These are phyloP conservation scores for Sclerotinia borealis DNA, from an alignment of 2,329 filamentous ascomycete species.

Conservation along the genomic window DNA sequence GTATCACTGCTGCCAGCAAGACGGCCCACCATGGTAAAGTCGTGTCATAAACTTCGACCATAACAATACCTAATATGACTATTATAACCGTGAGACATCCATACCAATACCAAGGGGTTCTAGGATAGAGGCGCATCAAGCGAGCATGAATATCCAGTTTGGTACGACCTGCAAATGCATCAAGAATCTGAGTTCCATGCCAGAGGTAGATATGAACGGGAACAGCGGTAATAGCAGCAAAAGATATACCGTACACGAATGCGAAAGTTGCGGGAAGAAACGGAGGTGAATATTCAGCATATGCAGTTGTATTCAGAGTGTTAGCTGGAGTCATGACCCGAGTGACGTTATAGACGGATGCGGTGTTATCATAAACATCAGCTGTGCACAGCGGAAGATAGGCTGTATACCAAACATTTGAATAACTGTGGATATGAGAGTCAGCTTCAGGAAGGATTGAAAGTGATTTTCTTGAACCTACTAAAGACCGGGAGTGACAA, in stretches of 20 bases:
- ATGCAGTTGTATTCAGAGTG: slow-evolving; percentile 57
- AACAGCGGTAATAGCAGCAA: slow-evolving; percentile 63
- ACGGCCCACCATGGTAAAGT: slow-evolving; percentile 50
- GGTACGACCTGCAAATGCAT: slow-evolving; percentile 21
- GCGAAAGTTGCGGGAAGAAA: slow-evolving; percentile 68
- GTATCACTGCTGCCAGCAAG: slow-evolving; percentile 40
- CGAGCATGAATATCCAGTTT: slow-evolving; percentile 47
- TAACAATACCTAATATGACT: slow-evolving; percentile 30
- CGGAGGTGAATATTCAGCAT: slow-evolving; percentile 64
- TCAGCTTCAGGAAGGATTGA: neutral
- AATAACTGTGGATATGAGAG: slow-evolving; percentile 39
- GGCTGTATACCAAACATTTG: slow-evolving; percentile 55
- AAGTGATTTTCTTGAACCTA: neutral
- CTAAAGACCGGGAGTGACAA: slow-evolving; percentile 53
- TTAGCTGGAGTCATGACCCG: slow-evolving; percentile 55
- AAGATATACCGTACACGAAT: slow-evolving; percentile 63
- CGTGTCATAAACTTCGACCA: slow-evolving; percentile 32
- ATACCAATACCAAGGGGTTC: slow-evolving; percentile 53
- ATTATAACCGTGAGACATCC: slow-evolving; percentile 30
- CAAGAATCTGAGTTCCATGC: slow-evolving; percentile 60
- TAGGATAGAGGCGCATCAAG: slow-evolving; percentile 50
- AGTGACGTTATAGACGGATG: slow-evolving; percentile 58
- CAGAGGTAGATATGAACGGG: slow-evolving; percentile 63
- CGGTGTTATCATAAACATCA: slow-evolving; percentile 66
- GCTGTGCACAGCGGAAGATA: slow-evolving; percentile 66